These are phyloP conservation scores for Periconia macrospinosa DNA, from an alignment of 2,329 filamentous ascomycete genomes.

Conservation along the genomic window DNA sequence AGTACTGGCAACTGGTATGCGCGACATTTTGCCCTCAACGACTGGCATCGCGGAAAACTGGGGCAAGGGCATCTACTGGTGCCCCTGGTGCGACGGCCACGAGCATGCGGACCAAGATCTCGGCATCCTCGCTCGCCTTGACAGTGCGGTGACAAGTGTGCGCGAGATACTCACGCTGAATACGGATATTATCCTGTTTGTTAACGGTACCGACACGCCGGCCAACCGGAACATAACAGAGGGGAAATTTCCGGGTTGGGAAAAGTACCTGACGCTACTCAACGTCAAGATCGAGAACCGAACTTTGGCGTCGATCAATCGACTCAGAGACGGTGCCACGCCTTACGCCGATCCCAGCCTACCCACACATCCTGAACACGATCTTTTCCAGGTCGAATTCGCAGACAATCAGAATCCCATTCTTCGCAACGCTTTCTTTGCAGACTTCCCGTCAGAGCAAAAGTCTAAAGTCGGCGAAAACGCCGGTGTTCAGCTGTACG, in stretches of 20 bases:
- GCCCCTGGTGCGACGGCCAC: slow-evolving; percentile 5
- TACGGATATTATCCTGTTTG: too few species aligned
- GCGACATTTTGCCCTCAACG: not conserved
- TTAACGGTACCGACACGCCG: too few species aligned
- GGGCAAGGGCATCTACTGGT: slow-evolving; percentile 6
- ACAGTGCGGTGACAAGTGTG: slow-evolving; percentile 1
- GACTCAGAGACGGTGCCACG: slow-evolving; percentile 1
- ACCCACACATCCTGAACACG: slow-evolving; percentile 1
- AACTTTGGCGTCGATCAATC: not conserved
- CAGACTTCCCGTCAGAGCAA: slow-evolving; percentile 1
- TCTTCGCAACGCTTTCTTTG: slow-evolving; percentile 1
- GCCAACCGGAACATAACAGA: not conserved
- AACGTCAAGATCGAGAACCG: slow-evolving; percentile 4
- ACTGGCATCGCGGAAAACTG: not conserved
- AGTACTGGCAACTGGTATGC: slow-evolving; percentile 1
- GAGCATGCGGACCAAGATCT: slow-evolving; percentile 3
- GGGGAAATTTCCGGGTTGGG: slow-evolving; percentile 1
- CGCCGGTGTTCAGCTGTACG: slow-evolving; percentile 1
- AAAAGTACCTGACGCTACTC: not conserved
- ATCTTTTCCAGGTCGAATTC: not conserved
- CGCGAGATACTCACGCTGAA: too few species aligned
- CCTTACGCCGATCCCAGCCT: not conserved
- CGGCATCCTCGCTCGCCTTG: slow-evolving; percentile 1
- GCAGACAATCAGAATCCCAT: not conserved
- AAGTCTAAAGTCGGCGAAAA: not conserved